phyloP scores from a whole-genome alignment of 768 basidiomycete genomes.

The Favolaschia claudopus region DNA sequence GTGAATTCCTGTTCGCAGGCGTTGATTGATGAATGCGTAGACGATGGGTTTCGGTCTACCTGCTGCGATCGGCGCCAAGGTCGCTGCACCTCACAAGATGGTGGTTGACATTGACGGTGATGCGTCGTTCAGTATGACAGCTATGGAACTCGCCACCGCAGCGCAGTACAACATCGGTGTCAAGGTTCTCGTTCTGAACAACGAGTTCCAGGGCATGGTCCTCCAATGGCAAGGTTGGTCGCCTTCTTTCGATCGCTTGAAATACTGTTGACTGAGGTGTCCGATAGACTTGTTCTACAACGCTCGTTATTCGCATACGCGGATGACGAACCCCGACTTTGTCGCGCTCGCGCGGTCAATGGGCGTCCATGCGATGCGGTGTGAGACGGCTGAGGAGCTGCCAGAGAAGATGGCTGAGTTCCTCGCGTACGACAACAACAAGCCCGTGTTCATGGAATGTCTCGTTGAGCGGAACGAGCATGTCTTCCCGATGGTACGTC shows the following conservation, averaged over 20 bases:
- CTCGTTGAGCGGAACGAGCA: constrained; percentile 84
- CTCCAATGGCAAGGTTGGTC: constrained; percentile 94
- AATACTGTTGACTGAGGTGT: neutral
- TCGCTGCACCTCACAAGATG: constrained; percentile 90
- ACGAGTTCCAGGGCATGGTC: constrained; percentile 99
- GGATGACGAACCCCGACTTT: constrained; percentile 96
- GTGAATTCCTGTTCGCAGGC: neutral
- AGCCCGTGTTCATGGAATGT: constrained; percentile 93
- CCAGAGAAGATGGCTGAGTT: constrained; percentile 99
- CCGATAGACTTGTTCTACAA: constrained; percentile 90
- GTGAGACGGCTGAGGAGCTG: constrained; percentile 72
- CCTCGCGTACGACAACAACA: constrained; percentile 88
- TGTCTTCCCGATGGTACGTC: constrained; percentile 87
- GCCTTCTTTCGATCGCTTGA: neutral
- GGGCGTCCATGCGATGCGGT: constrained; percentile 91
- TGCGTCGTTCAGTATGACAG: constrained; percentile 99
- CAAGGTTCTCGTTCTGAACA: constrained; percentile 92
- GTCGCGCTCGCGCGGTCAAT: constrained; percentile 88
- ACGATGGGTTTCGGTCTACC: constrained; percentile 99
- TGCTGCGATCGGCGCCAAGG: constrained; percentile 94
- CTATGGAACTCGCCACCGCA: constrained; percentile 98
- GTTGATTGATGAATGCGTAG: no score
- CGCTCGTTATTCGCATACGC: constrained; percentile 94
- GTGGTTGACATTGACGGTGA: constrained; percentile 98
- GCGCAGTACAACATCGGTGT: constrained; percentile 92